A percentile compares a stretch with the other conserved stretches of the same genome.
Conservation (phyloP, 2,329 filamentous ascomycete species). For the Periconia digitata region DNA sequence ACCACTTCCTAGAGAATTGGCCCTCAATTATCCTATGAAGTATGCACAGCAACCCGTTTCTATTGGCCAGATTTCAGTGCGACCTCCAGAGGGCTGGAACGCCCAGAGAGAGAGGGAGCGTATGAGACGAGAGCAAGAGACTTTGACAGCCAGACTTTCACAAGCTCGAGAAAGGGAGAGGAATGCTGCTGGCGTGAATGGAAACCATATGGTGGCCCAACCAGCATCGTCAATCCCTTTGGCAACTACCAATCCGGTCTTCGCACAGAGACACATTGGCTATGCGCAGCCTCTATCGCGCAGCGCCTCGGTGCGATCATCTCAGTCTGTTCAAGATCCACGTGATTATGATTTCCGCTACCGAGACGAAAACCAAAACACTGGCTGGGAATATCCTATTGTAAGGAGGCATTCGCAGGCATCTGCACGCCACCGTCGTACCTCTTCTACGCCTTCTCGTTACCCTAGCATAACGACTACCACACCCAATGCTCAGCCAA, state of each 20-base stretch:
- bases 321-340: not conserved
- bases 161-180: not conserved
- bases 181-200: not conserved
- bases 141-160: not conserved
- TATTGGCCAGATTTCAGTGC: not conserved
- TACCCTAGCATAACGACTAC: not conserved
- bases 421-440: not conserved
- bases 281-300: not conserved
- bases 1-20: not conserved
- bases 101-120: not conserved
- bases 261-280: not conserved
- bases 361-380: not conserved
- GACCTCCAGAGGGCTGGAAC: not conserved
- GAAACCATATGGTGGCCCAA: no score
- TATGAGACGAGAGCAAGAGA: not conserved
- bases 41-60: not conserved
- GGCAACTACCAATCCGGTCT: no score
- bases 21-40: not conserved
- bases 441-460: not conserved
- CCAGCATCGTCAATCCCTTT: no score
- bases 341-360: no score
- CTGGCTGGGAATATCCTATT: not conserved
- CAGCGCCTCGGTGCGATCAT: not conserved
- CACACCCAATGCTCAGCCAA: not conserved
- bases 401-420: not conserved